phyloP scores from a whole-genome alignment of 192 early-diverging fungal species.

The Coemansia sp. region DNA sequence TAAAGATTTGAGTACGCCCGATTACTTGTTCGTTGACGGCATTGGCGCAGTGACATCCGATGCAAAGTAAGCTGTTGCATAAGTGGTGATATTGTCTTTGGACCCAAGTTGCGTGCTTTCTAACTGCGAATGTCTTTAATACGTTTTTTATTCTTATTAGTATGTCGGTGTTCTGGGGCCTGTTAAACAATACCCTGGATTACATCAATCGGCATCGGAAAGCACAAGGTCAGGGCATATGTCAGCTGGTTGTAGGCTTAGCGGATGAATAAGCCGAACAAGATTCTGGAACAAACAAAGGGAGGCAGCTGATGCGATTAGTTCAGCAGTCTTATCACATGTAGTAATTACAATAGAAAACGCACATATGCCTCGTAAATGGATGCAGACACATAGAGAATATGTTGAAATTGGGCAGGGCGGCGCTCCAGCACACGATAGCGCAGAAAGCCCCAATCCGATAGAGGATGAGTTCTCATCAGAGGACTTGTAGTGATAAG shows the following conservation, averaged over 20 bases:
- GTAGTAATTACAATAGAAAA: no score
- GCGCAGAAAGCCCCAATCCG: no score
- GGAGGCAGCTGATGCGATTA: not conserved
- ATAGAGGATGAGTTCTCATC: no score
- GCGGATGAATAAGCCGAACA: not conserved
- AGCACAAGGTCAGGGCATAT: constrained; percentile 7
- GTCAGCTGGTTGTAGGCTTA: constrained; percentile 31
- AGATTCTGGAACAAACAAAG: not conserved
- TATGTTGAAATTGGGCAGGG: no score
- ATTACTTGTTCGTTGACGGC: constrained; percentile 49
- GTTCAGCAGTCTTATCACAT: not conserved
- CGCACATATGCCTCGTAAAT: no score
- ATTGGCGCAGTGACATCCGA: constrained; percentile 33
- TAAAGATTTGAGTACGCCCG: constrained; percentile 16
- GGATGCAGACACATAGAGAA: not conserved
- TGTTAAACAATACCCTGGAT: constrained; percentile 48
- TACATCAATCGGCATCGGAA: constrained; percentile 28
- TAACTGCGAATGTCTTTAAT: not conserved
- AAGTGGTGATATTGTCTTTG: not conserved
- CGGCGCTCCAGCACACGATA: no score
- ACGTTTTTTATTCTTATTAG: constrained; percentile 9
- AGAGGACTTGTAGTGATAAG: no score
- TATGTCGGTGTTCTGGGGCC: constrained; percentile 39
- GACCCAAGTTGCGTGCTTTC: not conserved
- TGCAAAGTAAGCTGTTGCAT: constrained; percentile 23